phyloP scores from a whole-genome alignment of 345 rosid genomes.

The Heritiera fomes region DNA sequence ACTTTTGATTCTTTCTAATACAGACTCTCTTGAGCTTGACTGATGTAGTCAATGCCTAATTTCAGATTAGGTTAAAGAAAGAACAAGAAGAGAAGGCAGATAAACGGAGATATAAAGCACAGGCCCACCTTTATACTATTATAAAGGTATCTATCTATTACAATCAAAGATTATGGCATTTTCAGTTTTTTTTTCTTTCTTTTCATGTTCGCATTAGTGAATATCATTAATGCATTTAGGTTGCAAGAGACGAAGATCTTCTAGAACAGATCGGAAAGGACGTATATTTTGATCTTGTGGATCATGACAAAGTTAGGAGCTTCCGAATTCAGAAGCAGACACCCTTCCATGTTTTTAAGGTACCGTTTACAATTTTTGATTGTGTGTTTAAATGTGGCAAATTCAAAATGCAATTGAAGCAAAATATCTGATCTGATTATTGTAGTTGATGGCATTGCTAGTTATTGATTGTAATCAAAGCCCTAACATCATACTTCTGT shows the following conservation, averaged over 20 bases:
- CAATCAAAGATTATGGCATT: background rate
- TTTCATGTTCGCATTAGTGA: slow-evolving; percentile 2
- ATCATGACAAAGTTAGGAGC: slow-evolving; percentile 90
- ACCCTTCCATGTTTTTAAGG: slow-evolving; percentile 79
- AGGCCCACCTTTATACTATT: slow-evolving; percentile 90
- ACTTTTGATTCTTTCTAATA: background rate
- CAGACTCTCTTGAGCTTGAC: background rate
- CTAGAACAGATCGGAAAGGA: slow-evolving; percentile 83
- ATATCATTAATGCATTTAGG: slow-evolving; percentile 35
- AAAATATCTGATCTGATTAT: background rate
- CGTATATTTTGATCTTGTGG: slow-evolving; percentile 92
- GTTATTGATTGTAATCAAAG: background rate
- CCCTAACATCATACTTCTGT: background rate
- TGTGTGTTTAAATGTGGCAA: background rate
- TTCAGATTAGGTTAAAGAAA: slow-evolving; percentile 87
- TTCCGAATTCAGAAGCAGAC: slow-evolving; percentile 88
- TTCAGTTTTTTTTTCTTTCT: background rate
- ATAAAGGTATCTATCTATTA: slow-evolving; percentile 59
- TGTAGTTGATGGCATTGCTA: background rate
- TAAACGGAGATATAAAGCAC: slow-evolving; percentile 82
- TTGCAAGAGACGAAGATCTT: slow-evolving; percentile 78
- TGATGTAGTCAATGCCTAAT: slow-evolving; percentile 19
- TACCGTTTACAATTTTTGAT: slow-evolving; percentile 17
- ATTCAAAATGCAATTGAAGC: background rate
- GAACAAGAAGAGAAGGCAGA: slow-evolving; percentile 92